phyloP scores from a whole-genome alignment of 805 yeast species.

The Blastobotrys mokoenaii region DNA sequence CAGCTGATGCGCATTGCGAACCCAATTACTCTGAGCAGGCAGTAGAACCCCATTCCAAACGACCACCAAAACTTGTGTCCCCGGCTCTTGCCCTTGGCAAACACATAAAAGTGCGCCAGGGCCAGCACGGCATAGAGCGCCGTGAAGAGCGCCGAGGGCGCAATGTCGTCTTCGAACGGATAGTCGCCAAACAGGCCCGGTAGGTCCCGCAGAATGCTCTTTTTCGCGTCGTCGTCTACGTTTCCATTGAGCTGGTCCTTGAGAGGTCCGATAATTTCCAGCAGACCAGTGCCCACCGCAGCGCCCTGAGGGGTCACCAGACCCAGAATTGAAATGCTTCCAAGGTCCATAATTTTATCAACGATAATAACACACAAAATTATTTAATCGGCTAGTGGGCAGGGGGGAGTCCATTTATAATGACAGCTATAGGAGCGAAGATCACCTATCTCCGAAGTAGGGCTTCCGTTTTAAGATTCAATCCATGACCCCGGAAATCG shows the following conservation, averaged over 20 bases:
- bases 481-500: too few relatives aligned
- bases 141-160: slow-evolving; percentile 50
- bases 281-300: slow-evolving; percentile 3
- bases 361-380: too few relatives aligned
- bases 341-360: too few relatives aligned
- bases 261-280: neutral
- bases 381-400: too few relatives aligned
- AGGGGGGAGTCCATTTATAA: too few relatives aligned
- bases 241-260: slow-evolving; percentile 1
- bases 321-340: neutral
- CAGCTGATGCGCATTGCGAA: slow-evolving; percentile 50
- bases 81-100: slow-evolving; percentile 39
- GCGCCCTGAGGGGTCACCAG: slow-evolving; percentile 1
- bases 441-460: too few relatives aligned
- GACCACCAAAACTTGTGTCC: slow-evolving; percentile 56
- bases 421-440: too few relatives aligned
- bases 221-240: neutral
- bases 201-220: slow-evolving; percentile 16
- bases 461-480: too few relatives aligned
- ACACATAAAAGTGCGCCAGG: slow-evolving; percentile 40
- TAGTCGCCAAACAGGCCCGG: slow-evolving; percentile 50
- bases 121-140: slow-evolving; percentile 43
- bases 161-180: slow-evolving; percentile 45
- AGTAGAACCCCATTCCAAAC: slow-evolving; percentile 46
- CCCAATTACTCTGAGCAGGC: slow-evolving; percentile 47